Percentiles rank a stretch among this genome's conserved stretches.
phyloP scores from a whole-genome alignment of 345 rosid genomes.

The Trapa bicornis region DNA sequence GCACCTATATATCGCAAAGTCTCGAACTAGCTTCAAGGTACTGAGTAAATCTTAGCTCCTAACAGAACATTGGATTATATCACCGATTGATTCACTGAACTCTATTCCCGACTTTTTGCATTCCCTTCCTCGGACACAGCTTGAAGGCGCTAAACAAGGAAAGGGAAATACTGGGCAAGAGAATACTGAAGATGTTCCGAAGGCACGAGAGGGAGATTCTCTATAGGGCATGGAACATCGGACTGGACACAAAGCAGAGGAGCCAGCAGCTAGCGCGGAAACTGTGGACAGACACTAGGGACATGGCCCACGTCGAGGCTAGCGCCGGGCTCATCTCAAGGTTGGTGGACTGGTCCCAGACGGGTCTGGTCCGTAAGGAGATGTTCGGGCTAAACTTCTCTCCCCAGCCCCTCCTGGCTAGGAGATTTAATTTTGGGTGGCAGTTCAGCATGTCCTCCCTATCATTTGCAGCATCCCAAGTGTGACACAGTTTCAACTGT shows the following conservation, averaged over 20 bases:
- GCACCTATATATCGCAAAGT: not conserved
- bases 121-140: conserved; percentile 22
- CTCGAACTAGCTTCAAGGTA: not conserved
- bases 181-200: conserved; percentile 44
- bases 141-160: conserved; percentile 43
- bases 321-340: conserved; percentile 63
- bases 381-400: conserved; percentile 10
- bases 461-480: not conserved
- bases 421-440: conserved; percentile 7
- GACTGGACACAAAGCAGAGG: conserved; percentile 48
- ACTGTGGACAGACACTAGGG: conserved; percentile 51
- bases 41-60: not conserved
- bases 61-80: not conserved
- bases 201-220: conserved; percentile 51
- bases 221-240: conserved; percentile 61
- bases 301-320: conserved; percentile 52
- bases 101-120: too few species aligned
- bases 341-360: conserved; percentile 30
- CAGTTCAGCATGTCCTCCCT: conserved; percentile 1
- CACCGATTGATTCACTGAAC: not conserved
- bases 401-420: not conserved
- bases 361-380: conserved; percentile 1
- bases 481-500: not conserved
- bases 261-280: conserved; percentile 44
- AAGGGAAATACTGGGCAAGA: conserved; percentile 50